Evolutionary conservation across 1,284 basidiomycete genomes (phyloP), one percentile per base, ranked within the genome.

Genomic region (Ustanciosporium gigantosporum): DNA sequence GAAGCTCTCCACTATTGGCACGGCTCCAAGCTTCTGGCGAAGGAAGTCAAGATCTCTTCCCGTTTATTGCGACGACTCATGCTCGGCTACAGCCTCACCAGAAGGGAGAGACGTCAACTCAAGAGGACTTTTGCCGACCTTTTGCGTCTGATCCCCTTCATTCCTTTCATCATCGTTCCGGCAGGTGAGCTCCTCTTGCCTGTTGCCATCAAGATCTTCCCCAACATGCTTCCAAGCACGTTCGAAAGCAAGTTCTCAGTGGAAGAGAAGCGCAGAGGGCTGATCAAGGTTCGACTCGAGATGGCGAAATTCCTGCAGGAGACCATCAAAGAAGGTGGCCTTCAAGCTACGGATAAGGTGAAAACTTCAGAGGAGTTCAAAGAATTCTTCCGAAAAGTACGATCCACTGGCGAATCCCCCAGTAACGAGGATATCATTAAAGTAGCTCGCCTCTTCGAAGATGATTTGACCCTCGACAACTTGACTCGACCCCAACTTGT

Each of bases 241-340:
- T 99, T 99, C 59, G 92, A 97, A 79, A 93, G 96, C 82, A 94
- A 96, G 79, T 95, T 89, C 43, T 72, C 73, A 9, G 60, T 60
- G 23, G 91, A 96, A 77, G 94, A 98, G 80, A 98, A 99, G 80
- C 86, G 95, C 73, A 87, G 94, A 64, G 96, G 96, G 78, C 83
- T 97, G 3, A 86, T 98, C 40, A 88, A 93, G 69, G 90, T 96
- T 19, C 85, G 94, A 45, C 82, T 99, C 21, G 93, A 97, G 78
- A 97, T 98, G 93, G 95, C 95, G 69, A 98, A 99, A 77, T 99
- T 98, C 83, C 82, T 99, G 37, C 94, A 97, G 77, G 95, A 97
- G 79, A 97, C 95, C 2, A 85, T 98, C 48, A 86, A 89, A 38
- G 94, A 97, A 79, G 91, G 90, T 14, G 91, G 91, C 31, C 82